Base-by-base conservation (phyloP, 805 yeast genomes). In the Lipomyces kockii region DNA sequence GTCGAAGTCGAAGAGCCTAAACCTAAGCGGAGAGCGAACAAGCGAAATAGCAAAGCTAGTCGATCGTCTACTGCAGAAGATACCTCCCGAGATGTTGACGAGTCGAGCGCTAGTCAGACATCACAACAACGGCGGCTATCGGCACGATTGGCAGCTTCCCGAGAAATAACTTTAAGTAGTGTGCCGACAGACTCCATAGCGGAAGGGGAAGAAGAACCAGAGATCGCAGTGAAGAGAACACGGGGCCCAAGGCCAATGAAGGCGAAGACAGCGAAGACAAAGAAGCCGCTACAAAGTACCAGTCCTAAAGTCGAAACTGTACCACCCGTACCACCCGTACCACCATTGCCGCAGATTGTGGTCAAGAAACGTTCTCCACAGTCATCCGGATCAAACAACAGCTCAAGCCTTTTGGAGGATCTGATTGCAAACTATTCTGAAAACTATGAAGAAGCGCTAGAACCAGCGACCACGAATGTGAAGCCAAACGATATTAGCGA, bases 161-260 rank as follows among this genome's bases (percentile, higher is more conserved):
- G 61, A 11, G 63, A 57, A 11, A 54, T 20, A 6, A 54, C 57
- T 12, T 20, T 34, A n/a, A 61, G 34, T 25, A 63, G 71, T 25
- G 51, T 55, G 12, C 65, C 43, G 20, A 34, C 63, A 14, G 69
- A 54, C 25, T 58, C 68, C 14, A 58, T 62, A 9, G 29, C 22
- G 14, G 67, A 64, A 27, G 68, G 11, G 8, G 68, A 65, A 34
- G 62, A 62, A 34, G 69, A 32, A 20, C 8, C 71, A 6, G 52
- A 51, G 58, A 25, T 14, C 25, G 12, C 67, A 9, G 29, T 32
- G 8, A 70, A 64, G 51, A 52, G 71, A 20, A 54, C 66, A 5
- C 56, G 70, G 2, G 70, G 70, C n/a, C 70, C 69, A 12, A 57
- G 66, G 52, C 72, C 72, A 20, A n/a, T 67, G 58, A 58, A 51